A percentile compares a stretch with the other conserved stretches of the same genome.
These are phyloP conservation scores for Medicago truncatula DNA, from an alignment of 306 rosid species.

Conservation along the genomic window DNA sequence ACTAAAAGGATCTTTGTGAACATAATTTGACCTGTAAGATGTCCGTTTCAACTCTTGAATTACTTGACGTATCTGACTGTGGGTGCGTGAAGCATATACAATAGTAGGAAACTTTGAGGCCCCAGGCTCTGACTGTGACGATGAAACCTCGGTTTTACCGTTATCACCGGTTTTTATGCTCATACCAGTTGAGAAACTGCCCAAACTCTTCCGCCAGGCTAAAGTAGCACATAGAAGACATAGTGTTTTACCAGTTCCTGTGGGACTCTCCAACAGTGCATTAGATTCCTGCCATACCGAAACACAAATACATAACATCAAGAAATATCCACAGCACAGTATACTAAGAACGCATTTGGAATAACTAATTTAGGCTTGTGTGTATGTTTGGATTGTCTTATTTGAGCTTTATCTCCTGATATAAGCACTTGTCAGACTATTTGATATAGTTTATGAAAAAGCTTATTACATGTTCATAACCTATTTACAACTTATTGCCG, in stretches of 20 bases:
- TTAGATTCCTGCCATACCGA: constrained; percentile 66
- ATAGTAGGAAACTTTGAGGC: constrained; percentile 62
- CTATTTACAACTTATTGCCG: too few species aligned
- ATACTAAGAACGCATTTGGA: neutral
- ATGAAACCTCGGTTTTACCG: constrained; percentile 41
- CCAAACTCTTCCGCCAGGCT: constrained; percentile 95
- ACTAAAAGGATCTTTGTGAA: constrained; percentile 1
- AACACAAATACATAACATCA: neutral
- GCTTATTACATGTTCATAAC: too few species aligned
- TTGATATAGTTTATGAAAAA: too few species aligned
- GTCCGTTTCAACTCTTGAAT: constrained; percentile 85
- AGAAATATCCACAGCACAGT: constrained; percentile 22
- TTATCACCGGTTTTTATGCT: constrained; percentile 48
- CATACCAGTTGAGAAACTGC: constrained; percentile 70
- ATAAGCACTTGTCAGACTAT: too few species aligned
- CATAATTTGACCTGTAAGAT: constrained; percentile 72
- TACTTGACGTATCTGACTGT: constrained; percentile 98
- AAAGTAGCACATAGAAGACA: constrained; percentile 95
- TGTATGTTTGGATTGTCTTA: too few species aligned
- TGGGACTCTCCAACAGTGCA: constrained; percentile 97
- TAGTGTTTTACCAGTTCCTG: constrained; percentile 95
- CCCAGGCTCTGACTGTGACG: constrained; percentile 52
- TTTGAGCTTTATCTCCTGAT: too few species aligned
- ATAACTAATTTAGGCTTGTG: neutral
- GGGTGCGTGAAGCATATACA: constrained; percentile 88